phyloP scores from a whole-genome alignment of 371 early-diverging fungal genomes.

The Haplosporangium sp. region DNA sequence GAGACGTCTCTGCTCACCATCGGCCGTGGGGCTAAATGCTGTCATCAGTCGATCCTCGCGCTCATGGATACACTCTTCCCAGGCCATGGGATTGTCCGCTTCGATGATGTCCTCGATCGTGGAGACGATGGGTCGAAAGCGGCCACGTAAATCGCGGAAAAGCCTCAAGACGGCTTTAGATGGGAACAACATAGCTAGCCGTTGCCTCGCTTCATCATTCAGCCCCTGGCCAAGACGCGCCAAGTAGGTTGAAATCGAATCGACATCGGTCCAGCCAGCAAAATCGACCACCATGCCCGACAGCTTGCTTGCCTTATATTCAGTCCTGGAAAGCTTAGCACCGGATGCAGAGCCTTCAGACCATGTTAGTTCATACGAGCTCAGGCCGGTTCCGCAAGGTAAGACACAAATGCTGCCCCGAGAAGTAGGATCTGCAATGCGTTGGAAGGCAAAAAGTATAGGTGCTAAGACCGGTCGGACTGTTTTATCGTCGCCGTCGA shows the following conservation, averaged over 20 bases:
- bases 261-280: constrained; percentile 10
- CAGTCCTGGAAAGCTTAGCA: constrained; percentile 1
- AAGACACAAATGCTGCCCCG: constrained; percentile 13
- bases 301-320: not conserved
- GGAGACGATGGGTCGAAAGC: constrained; percentile 16
- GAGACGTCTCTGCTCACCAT: constrained; percentile 8
- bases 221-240: constrained; percentile 7
- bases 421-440: not conserved
- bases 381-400: constrained; percentile 24
- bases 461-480: constrained; percentile 19
- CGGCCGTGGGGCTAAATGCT: constrained; percentile 5
- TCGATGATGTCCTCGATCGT: constrained; percentile 27
- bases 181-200: constrained; percentile 8
- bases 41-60: constrained; percentile 21
- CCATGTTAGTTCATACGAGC: constrained; percentile 13
- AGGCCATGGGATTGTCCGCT: constrained; percentile 9
- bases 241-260: constrained; percentile 6
- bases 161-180: constrained; percentile 10
- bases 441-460: constrained; percentile 10
- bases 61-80: constrained; percentile 15
- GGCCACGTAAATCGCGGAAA: constrained; percentile 16
- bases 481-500: constrained; percentile 6
- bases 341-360: constrained; percentile 13
- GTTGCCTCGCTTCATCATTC: not conserved
- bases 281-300: constrained; percentile 1